Percentiles rank a stretch among this genome's conserved stretches.
These are phyloP conservation scores for Venustampulla echinocandica DNA, from an alignment of 495 filamentous ascomycete genomes.

Conservation along the genomic window DNA sequence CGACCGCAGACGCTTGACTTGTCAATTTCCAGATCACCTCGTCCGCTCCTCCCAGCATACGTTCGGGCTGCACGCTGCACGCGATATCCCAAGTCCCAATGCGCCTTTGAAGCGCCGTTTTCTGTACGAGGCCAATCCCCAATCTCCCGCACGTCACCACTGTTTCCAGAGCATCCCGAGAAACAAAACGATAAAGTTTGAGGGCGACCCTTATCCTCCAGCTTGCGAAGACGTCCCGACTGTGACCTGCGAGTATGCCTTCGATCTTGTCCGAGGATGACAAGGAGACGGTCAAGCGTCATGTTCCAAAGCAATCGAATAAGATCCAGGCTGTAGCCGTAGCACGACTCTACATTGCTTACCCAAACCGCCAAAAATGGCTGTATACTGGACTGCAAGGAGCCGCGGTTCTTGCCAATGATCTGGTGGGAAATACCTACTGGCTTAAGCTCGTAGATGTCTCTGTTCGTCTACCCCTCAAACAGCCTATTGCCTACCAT, in stretches of 20 bases:
- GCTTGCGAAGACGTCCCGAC: neutral
- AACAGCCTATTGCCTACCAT: neutral
- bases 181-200: slow-evolving; percentile 11
- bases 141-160: slow-evolving; percentile 20
- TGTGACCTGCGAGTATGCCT: slow-evolving; percentile 52
- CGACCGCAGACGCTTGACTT: neutral
- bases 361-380: slow-evolving; percentile 83
- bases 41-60: too few relatives aligned
- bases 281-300: slow-evolving; percentile 85
- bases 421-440: slow-evolving; percentile 87
- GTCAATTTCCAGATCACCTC: too few relatives aligned
- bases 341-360: slow-evolving; percentile 86
- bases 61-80: too few relatives aligned
- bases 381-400: slow-evolving; percentile 90
- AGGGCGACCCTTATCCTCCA: neutral
- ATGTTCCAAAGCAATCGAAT: slow-evolving; percentile 84
- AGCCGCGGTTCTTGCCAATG: slow-evolving; percentile 86
- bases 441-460: slow-evolving; percentile 97
- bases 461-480: slow-evolving; percentile 53
- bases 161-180: slow-evolving; percentile 11
- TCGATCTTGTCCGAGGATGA: slow-evolving; percentile 84
- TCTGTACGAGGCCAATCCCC: slow-evolving; percentile 18
- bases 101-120: slow-evolving; percentile 13
- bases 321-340: slow-evolving; percentile 93
- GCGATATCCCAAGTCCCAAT: slow-evolving; percentile 10